Percentiles rank a stretch among this genome's conserved stretches.
These are phyloP conservation scores for Maudiozyma serrabonitensis DNA, from an alignment of 805 yeast species.

Conservation along the genomic window DNA sequence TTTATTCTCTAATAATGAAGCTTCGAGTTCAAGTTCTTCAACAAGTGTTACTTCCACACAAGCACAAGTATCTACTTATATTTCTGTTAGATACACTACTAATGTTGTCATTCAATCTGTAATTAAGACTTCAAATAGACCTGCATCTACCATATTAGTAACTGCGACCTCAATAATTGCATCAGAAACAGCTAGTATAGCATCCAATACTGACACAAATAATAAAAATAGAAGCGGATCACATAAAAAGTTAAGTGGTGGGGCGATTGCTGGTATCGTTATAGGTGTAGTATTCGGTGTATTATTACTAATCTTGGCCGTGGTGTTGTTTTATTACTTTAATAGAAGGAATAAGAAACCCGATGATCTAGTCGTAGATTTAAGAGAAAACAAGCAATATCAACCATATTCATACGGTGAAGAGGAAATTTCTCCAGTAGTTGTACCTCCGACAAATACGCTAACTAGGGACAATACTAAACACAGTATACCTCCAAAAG, in stretches of 20 bases:
- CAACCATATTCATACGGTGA: conserved; percentile 30
- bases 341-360: conserved; percentile 33
- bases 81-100: conserved; percentile 18
- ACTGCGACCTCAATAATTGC: conserved; percentile 23
- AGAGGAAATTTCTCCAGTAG: conserved; percentile 21
- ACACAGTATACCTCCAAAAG: conserved; percentile 8
- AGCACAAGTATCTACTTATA: conserved; percentile 5
- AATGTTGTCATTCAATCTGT: conserved; percentile 18
- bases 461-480: conserved; percentile 1
- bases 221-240: conserved; percentile 2
- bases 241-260: conserved; percentile 24
- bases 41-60: conserved; percentile 3
- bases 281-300: conserved; percentile 43
- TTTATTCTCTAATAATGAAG: too few relatives aligned
- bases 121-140: conserved; percentile 13
- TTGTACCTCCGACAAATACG: conserved; percentile 9
- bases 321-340: conserved; percentile 33
- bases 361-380: conserved; percentile 18
- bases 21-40: not conserved
- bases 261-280: conserved; percentile 57
- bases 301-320: conserved; percentile 28
- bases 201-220: not conserved
- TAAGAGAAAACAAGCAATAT: conserved; percentile 33
- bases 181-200: conserved; percentile 7
- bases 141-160: conserved; percentile 16